Evolutionary conservation across 208 protist genomes (phyloP).

Genomic region (Histomonas meleagridis): DNA sequence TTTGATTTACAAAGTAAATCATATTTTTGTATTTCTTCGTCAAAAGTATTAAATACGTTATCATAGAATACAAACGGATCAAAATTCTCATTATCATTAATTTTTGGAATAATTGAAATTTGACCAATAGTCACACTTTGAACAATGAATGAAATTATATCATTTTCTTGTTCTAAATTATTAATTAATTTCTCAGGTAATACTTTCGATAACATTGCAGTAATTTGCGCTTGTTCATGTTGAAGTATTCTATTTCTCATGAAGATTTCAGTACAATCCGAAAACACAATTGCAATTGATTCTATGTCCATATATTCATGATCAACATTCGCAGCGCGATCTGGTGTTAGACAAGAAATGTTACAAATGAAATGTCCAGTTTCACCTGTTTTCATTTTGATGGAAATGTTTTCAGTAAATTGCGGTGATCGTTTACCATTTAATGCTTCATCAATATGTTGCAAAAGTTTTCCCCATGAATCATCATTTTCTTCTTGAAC

Average conservation of each 20-base stretch:
- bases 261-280: not conserved
- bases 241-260: not conserved
- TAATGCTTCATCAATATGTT: not conserved
- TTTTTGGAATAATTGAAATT: no score
- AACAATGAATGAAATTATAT: not conserved
- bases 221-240: not conserved
- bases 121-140: not conserved
- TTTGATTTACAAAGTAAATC: not conserved
- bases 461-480: not conserved
- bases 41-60: not conserved
- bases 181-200: not conserved
- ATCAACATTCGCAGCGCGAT: not conserved
- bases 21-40: not conserved
- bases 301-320: not conserved
- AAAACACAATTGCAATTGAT: not conserved
- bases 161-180: not conserved
- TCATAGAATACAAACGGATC: no score
- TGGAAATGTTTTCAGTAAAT: not conserved
- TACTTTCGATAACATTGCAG: not conserved
- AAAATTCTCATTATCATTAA: no score
- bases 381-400: not conserved
- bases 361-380: not conserved
- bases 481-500: not conserved
- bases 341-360: not conserved
- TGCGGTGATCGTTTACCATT: not conserved